Conservation (phyloP, 1,139 yeast species). For the Pichia sp. region DNA sequence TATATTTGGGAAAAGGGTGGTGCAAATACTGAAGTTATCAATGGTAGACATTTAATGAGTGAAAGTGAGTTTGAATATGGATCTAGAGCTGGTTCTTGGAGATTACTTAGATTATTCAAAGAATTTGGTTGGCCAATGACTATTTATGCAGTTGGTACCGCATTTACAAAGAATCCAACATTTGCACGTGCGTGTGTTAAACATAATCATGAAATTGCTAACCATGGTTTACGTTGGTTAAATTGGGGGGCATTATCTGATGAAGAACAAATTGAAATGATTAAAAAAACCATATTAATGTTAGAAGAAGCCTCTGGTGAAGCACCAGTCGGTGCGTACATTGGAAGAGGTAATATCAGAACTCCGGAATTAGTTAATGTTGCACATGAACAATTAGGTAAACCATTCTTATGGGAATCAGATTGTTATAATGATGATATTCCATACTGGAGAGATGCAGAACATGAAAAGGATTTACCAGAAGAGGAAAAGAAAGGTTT, state of each 20-base stretch:
- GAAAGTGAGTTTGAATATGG: slow-evolving; percentile 36
- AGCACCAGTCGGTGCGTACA: slow-evolving; percentile 34
- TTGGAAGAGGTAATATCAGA: slow-evolving; percentile 31
- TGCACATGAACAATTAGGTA: slow-evolving; percentile 31
- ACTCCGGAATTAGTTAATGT: slow-evolving; percentile 31
- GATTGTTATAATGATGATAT: slow-evolving; percentile 35
- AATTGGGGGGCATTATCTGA: slow-evolving; percentile 28
- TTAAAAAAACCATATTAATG: slow-evolving; percentile 28
- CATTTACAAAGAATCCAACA: slow-evolving; percentile 31
- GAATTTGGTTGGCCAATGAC: slow-evolving; percentile 31
- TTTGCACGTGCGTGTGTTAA: slow-evolving; percentile 33
- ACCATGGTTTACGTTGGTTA: slow-evolving; percentile 36
- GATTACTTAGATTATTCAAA: slow-evolving; percentile 32
- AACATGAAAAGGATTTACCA: slow-evolving; percentile 23
- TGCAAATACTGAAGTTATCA: slow-evolving; percentile 16
- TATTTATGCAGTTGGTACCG: slow-evolving; percentile 35
- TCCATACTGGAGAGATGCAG: slow-evolving; percentile 34
- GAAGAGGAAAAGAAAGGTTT: slow-evolving; percentile 27
- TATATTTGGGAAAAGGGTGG: slow-evolving; percentile 19
- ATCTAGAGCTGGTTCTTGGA: slow-evolving; percentile 35
- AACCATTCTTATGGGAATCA: slow-evolving; percentile 32
- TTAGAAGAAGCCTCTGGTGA: slow-evolving; percentile 30
- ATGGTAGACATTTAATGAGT: slow-evolving; percentile 26
- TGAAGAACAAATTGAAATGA: slow-evolving; percentile 31
- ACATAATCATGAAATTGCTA: slow-evolving; percentile 36